These are phyloP conservation scores for Phalaenopsis equestris DNA, from an alignment of 106 monocot species.

Conservation along the genomic window DNA sequence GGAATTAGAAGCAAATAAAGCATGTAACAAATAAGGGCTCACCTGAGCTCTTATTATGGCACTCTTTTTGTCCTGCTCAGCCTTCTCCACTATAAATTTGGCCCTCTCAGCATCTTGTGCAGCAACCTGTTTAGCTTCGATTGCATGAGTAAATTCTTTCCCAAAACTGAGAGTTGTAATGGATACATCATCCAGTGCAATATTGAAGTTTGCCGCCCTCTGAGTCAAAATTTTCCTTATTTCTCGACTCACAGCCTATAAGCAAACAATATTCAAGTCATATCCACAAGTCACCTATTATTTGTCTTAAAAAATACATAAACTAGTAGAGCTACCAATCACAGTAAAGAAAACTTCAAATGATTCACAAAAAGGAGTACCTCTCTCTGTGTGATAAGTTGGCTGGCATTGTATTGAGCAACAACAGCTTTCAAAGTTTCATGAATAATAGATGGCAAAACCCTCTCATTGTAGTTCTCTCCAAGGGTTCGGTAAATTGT, in stretches of 20 bases:
- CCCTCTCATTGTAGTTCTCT: constrained; percentile 73
- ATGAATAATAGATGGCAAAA: constrained; percentile 73
- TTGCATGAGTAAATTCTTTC: constrained; percentile 66
- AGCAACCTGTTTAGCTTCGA: constrained; percentile 75
- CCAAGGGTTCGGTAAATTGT: constrained; percentile 64
- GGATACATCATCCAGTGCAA: constrained; percentile 68
- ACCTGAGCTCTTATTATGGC: constrained; percentile 65
- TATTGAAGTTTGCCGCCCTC: constrained; percentile 56
- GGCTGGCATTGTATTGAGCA: constrained; percentile 96
- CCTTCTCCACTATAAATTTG: constrained; percentile 66
- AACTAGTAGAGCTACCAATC: neutral
- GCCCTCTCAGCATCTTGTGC: constrained; percentile 73
- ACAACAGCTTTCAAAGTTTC: constrained; percentile 90
- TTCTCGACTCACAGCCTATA: constrained; percentile 55
- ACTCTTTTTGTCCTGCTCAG: constrained; percentile 74
- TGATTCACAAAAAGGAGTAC: constrained; percentile 17
- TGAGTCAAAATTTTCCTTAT: constrained; percentile 56
- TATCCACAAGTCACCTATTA: neutral
- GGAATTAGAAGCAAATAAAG: too few species aligned
- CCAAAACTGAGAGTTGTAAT: constrained; percentile 62
- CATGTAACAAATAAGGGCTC: neutral
- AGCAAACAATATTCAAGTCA: neutral
- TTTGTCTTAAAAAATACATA: neutral
- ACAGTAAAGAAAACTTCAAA: neutral
- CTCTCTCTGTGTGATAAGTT: constrained; percentile 96